Conservation (phyloP, 2,329 filamentous ascomycete genomes). For the Fusarium caatingaense region DNA sequence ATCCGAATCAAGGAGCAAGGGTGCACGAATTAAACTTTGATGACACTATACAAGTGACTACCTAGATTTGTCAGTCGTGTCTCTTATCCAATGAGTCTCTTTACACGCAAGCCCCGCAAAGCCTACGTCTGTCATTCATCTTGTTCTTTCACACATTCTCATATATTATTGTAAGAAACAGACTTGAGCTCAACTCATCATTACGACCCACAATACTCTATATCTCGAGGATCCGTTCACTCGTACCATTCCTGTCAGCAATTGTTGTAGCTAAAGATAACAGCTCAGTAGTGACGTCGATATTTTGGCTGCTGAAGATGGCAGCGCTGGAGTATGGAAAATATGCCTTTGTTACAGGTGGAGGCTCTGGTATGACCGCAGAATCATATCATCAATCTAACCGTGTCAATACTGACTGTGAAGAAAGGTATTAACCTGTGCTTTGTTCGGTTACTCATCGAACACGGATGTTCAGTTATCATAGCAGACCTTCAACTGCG, state of each 20-base stretch:
- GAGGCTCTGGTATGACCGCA: conserved; percentile 37
- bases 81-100: conserved; percentile 43
- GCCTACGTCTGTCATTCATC: not conserved
- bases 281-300: not conserved
- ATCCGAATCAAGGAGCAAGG: not conserved
- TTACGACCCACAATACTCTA: not conserved
- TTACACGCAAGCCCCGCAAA: conserved; percentile 39
- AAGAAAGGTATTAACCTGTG: conserved; percentile 52
- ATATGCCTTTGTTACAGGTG: conserved; percentile 38
- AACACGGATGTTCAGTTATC: conserved; percentile 52
- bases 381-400: not conserved
- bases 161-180: not conserved
- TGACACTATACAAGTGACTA: not conserved
- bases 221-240: too few relatives aligned
- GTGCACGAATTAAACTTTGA: conserved; percentile 1
- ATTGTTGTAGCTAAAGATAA: not conserved
- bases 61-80: conserved; percentile 6
- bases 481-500: conserved; percentile 52
- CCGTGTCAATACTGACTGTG: not conserved
- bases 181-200: not conserved
- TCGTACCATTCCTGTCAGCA: not conserved
- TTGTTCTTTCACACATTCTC: not conserved
- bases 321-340: conserved; percentile 46
- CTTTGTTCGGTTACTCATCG: conserved; percentile 51
- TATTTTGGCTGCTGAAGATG: not conserved